phyloP scores from a whole-genome alignment of 2,329 filamentous ascomycete species.

The Colletotrichum sp. region DNA sequence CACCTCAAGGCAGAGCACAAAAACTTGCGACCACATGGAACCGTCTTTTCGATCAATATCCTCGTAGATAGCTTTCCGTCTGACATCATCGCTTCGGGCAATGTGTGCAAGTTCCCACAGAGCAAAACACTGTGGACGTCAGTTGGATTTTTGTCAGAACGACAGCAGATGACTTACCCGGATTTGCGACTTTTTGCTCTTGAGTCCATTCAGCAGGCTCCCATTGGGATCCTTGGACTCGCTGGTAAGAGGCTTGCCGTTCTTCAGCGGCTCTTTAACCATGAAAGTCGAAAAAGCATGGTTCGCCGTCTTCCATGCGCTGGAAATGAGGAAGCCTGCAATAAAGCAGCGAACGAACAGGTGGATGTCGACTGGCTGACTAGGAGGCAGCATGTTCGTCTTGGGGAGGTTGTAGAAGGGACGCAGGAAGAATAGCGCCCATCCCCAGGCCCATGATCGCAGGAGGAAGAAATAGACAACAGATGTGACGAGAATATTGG shows the following conservation, averaged over 20 bases:
- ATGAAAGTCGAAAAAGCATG: conserved; percentile 81
- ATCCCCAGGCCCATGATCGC: conserved; percentile 69
- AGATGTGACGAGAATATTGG: conserved; percentile 49
- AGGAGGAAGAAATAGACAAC: conserved; percentile 68
- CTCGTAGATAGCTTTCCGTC: conserved; percentile 81
- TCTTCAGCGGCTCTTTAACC: conserved; percentile 81
- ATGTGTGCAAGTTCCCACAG: conserved; percentile 91
- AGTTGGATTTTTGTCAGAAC: neutral
- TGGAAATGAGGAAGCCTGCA: conserved; percentile 69
- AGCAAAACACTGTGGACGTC: conserved; percentile 61
- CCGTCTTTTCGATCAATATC: conserved; percentile 86
- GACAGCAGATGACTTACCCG: conserved; percentile 53
- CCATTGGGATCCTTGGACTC: conserved; percentile 92
- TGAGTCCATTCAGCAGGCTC: conserved; percentile 83
- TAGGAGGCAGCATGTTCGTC: conserved; percentile 66
- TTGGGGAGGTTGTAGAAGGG: conserved; percentile 78
- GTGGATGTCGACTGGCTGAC: conserved; percentile 61
- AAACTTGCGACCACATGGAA: conserved; percentile 82
- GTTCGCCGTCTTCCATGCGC: conserved; percentile 81
- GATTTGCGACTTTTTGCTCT: conserved; percentile 79
- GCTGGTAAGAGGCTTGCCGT: conserved; percentile 79
- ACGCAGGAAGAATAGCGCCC: conserved; percentile 72
- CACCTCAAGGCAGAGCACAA: conserved; percentile 69
- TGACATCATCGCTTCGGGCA: conserved; percentile 73
- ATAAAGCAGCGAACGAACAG: conserved; percentile 61